A percentile compares a stretch with the other conserved stretches of the same genome.
These are phyloP conservation scores for Fusarium albosuccineum DNA, from an alignment of 2,329 filamentous ascomycete species.

Conservation along the genomic window DNA sequence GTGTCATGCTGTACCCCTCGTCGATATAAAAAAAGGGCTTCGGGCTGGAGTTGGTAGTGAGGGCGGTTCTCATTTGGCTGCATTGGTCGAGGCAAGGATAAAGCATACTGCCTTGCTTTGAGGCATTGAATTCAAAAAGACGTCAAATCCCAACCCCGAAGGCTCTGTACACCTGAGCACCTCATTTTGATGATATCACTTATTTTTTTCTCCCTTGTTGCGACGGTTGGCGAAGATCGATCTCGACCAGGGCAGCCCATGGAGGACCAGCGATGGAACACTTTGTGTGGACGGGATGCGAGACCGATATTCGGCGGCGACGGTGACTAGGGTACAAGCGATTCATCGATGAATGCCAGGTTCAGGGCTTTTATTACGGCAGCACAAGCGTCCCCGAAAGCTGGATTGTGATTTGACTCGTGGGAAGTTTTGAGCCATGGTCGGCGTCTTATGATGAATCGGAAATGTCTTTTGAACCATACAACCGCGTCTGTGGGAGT, in stretches of 20 bases:
- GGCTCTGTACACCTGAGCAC: constrained; percentile 42
- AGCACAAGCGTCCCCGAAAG: constrained; percentile 44
- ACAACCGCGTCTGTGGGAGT: constrained; percentile 25
- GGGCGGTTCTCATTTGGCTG: constrained; percentile 72
- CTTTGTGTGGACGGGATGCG: constrained; percentile 42
- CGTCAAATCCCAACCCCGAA: constrained; percentile 56
- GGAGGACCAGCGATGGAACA: constrained; percentile 45
- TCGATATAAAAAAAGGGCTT: constrained; percentile 86
- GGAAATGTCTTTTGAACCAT: constrained; percentile 46
- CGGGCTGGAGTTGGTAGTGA: constrained; percentile 72
- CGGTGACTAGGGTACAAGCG: constrained; percentile 47
- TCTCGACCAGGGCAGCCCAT: constrained; percentile 43
- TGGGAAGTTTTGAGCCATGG: constrained; percentile 48
- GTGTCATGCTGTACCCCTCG: constrained; percentile 98
- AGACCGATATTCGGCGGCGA: constrained; percentile 37
- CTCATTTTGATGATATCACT: constrained; percentile 43
- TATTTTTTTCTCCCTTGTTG: constrained; percentile 28
- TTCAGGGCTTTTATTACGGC: constrained; percentile 48
- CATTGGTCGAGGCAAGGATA: constrained; percentile 71
- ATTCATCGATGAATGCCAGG: constrained; percentile 49
- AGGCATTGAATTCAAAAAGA: constrained; percentile 68
- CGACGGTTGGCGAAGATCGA: constrained; percentile 43
- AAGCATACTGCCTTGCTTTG: constrained; percentile 65
- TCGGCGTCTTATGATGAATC: constrained; percentile 49
- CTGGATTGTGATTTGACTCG: constrained; percentile 49